Base-by-base conservation (phyloP, 371 early-diverging fungal species). In the Caulochytrium protostelioides region DNA sequence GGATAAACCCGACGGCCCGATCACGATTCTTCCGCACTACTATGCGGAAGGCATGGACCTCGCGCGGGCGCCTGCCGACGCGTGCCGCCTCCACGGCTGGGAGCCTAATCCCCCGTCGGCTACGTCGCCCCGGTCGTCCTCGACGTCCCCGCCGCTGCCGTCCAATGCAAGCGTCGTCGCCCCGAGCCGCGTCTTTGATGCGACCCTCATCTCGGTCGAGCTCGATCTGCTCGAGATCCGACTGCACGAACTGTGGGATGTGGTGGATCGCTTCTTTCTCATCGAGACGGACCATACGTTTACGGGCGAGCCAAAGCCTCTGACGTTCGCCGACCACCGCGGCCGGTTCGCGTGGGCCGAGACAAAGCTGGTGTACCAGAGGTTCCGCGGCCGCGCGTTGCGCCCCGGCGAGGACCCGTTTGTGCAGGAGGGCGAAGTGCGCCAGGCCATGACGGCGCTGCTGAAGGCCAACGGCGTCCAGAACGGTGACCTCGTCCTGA, bases 291-390 rank as follows among this genome's bases (percentile, higher is more conserved):
- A 33, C 30, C 18, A 30, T 10, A 43, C 35, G n/a, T 29, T 44
- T 27, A 39, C 57, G 4, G 55, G 52, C 2, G 1, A 36, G 15
- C 51, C 13, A 34, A 59, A 42, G 43, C 50, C 39, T 28, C 41
- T 32, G 39, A 44, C 40, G 12, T 70, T 61, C 32, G 30, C 39
- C 17, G 38, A 50, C 1, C 44, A 65, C 49, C 38, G 37, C 12
- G 39, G 49, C 0, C 58, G 58, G 1, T 70, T 70, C 43, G 50
- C 43, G 15, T 65, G 62, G 44, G 65, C 59, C 14, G 42, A 39
- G 28, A 42, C 51, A 33, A 70, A 66, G 46, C 58, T 64, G n/a
- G 30, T 43, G 4, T 56, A 70, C 47, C 26, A 34, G 14, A 30
- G 40, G 2, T 17, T 63, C 2, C 27, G 48, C 9, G 47, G 52